Base-by-base conservation (phyloP, 345 rosid species). In the Eucalyptus marginata region DNA sequence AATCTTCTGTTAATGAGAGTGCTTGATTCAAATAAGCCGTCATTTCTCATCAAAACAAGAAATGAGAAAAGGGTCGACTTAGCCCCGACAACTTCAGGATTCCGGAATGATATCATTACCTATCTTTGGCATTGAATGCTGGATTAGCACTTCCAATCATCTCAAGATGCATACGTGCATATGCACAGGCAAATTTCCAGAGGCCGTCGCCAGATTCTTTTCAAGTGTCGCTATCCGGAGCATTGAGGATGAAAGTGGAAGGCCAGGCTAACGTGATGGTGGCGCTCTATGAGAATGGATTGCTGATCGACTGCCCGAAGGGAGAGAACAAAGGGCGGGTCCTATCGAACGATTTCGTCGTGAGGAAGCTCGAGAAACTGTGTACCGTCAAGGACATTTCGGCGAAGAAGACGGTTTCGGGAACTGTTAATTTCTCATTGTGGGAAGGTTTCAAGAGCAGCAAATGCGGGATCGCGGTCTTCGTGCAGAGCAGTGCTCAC, bases 301-400 rank as follows among this genome's bases (percentile, higher is more conserved):
- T 95, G 89, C 95, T 97, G 90, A 95, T 89, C 13, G 94, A 95
- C 91, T 96, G 97, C 84, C 93, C 68, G 1, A 88, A 66, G 7
- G 98, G 99, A 87, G 99, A 97, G 89, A 97, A 96, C 92, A 94
- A 93, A 92, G 97, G 96, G n/a, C 93, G 93, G 54, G 95, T 97
- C 50, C 87, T 97, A 43, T 91, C 96, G 36, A 96, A 96, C 88
- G 98, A 96, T 92, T 95, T 90, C 22, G 95, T 97, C 15, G 98
- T 97, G 6, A 92, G 99, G 89, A 96, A 90, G 94, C 93, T 96
- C 17, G 97, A 95, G 91, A 97, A 93, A 92, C 93, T 97, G 87
- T 93, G 95, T 89, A 92, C 94, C 24, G 95, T 94, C 56, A 95
- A 93, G 89, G 97, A 96, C 88, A 58, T 92, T 31, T 88, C 96